Conservation (phyloP, 208 protist genomes). For the Giardia duodenalis region DNA sequence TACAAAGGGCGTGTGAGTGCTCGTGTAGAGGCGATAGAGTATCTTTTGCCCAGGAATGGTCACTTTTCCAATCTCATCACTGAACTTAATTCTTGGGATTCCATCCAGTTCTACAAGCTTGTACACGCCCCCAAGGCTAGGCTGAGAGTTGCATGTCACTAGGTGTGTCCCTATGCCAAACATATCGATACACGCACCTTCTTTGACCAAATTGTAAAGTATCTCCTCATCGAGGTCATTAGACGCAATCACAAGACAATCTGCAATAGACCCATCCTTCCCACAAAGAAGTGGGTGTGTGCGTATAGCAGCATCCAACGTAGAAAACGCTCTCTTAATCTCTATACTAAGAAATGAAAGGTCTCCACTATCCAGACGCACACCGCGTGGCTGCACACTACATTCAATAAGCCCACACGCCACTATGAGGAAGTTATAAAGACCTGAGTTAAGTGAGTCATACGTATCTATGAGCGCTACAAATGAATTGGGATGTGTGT, state of each 20-base stretch:
- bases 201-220: constrained; percentile 48
- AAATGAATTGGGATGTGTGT: constrained; percentile 51
- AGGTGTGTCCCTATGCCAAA: constrained; percentile 73
- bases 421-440: constrained; percentile 54
- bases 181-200: constrained; percentile 54
- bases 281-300: not conserved
- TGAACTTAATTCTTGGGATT: constrained; percentile 62
- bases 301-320: constrained; percentile 42
- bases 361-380: constrained; percentile 61
- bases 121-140: constrained; percentile 68
- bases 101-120: constrained; percentile 62
- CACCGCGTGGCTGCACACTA: constrained; percentile 50
- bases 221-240: constrained; percentile 62
- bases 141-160: constrained; percentile 63
- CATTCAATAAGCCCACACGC: constrained; percentile 31
- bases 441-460: constrained; percentile 54
- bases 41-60: constrained; percentile 58
- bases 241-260: constrained; percentile 54
- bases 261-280: constrained; percentile 39
- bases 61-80: constrained; percentile 49
- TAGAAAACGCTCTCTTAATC: constrained; percentile 37
- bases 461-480: constrained; percentile 70
- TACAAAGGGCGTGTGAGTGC: constrained; percentile 25
- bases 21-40: constrained; percentile 50
- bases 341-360: constrained; percentile 58